Evolutionary conservation across 164 flowering plant species (phyloP), one percentile per base, ranked within the genome.

Genomic region (grape (Vitis vinifera)): DNA sequence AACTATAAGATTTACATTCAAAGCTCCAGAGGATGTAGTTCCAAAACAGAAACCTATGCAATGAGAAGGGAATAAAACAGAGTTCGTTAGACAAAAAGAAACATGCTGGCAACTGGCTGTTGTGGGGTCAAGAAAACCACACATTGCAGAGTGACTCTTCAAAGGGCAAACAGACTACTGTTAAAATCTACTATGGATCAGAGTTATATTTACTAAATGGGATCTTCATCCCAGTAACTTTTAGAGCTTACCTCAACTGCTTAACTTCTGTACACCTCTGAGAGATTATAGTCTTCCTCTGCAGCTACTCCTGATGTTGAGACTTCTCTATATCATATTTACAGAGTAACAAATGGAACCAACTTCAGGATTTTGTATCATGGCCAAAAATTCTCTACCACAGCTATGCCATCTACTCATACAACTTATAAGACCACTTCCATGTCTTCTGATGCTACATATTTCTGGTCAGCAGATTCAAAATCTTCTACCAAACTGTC

Each of bases 391-490:
- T 12, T 50, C 48, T 13, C 27, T 49, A 69, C 10, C 52, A 17
- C 62, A 2, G 49, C 64, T 13, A 61, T 10, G 17, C 12, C 49
- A 30, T 61, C 62, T 11, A 61, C 29, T 48, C 2, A 23, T 15
- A 60, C 47, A 75, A 60, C 59, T 71, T 53, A 61, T 2, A 67
- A 27, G 47, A 30, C 73, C 55, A 63, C 67, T 30, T 66, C 78
- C 61, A 62, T 66, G 48, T 9, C 19, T 65, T 68, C 73, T 13
- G 56, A 71, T 11, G 61, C 52, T 71, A 59, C 74, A 65, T 47
- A 23, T 66, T 48, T 71, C 66, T 57, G 52, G 8, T 50, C 59
- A 59, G 56, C 68, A 49, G 37, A 30, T n/a, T 70, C 68, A 72
- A 8, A 7, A 51, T 29, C 61, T 30, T 71, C 74, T 13, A 27